Base-by-base conservation (phyloP, 352 stramenopile species). In the Globisporangium abappressorium region DNA sequence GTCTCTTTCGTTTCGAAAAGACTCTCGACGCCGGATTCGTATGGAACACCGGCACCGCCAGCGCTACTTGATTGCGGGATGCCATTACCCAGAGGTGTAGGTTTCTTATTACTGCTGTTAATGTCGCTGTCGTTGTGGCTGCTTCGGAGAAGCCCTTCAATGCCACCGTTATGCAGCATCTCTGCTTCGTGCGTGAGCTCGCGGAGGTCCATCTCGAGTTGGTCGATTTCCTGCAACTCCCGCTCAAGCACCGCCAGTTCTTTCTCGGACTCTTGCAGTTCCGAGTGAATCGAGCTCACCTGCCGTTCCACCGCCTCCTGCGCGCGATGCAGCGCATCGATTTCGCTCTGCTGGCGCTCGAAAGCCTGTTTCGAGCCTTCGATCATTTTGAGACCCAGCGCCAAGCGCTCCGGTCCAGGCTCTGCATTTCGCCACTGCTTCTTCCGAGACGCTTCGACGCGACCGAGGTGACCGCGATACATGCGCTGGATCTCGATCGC, bases 321-420 rank as follows among this genome's bases (percentile, higher is more conserved):
- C 18, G 92, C 91, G 3, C 92, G 84, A 66, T 98, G 92, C 18
- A 98, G 71, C 12, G 90, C 92, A 54, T 98, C 92, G 33, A 98
- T 90, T 66, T 98, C 94, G 63, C 82, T 88, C 68, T 97, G 93
- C 69, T 98, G 94, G 9, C 89, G 76, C 65, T 97, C 89, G 70
- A 98, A 98, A 3, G 92, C 93, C 38, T 92, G 83, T 68, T 98
- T 98, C 4, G 90, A 97, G 46, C 94, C 92, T 70, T 98, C 94
- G 57, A 98, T 97, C 62, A 98, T 81, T 55, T 91, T 72, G 8
- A 98, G 70, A 3, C 94, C 94, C 33, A 98, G 78, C 53, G 92
- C 81, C 20, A 98, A 72, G 20, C 94, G 79, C 72, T 98, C 91
- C 14, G 94, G 87, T 30, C 94, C 94, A 3, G 93, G 91, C 30